Evolutionary conservation across 2,329 filamentous ascomycete species (phyloP).

Genomic region (Tolypocladium ovalisporum): DNA sequence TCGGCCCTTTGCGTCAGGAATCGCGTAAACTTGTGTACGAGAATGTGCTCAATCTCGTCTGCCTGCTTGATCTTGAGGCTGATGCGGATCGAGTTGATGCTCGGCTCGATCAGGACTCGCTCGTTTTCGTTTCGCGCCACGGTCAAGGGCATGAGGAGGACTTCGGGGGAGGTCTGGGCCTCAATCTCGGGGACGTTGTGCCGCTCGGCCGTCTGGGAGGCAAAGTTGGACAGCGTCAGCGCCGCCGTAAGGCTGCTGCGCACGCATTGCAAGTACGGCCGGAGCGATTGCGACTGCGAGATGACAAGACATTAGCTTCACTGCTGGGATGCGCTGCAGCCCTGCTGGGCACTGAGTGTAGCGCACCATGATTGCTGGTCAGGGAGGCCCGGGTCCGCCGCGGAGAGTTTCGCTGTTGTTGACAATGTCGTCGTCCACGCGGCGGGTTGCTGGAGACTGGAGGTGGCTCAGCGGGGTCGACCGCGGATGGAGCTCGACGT

Average conservation of each 20-base stretch:
- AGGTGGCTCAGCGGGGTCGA: not conserved
- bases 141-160: constrained; percentile 81
- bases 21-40: constrained; percentile 96
- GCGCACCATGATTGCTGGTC: constrained; percentile 2
- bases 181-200: constrained; percentile 99
- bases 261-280: constrained; percentile 92
- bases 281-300: constrained; percentile 80
- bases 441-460: not conserved
- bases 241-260: constrained; percentile 89
- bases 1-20: constrained; percentile 95
- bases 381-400: constrained; percentile 1
- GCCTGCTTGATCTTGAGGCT: constrained; percentile 99
- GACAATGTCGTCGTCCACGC: not conserved
- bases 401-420: constrained; percentile 2
- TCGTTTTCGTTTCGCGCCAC: constrained; percentile 96
- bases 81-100: constrained; percentile 91
- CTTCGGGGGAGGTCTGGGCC: constrained; percentile 83
- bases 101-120: constrained; percentile 89
- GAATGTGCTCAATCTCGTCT: constrained; percentile 95
- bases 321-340: not conserved
- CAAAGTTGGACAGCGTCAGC: constrained; percentile 84
- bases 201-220: constrained; percentile 88
- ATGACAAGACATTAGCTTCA: not conserved
- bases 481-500: not conserved
- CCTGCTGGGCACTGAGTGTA: not conserved